phyloP scores from a whole-genome alignment of 345 rosid genomes.

The Populus alba region DNA sequence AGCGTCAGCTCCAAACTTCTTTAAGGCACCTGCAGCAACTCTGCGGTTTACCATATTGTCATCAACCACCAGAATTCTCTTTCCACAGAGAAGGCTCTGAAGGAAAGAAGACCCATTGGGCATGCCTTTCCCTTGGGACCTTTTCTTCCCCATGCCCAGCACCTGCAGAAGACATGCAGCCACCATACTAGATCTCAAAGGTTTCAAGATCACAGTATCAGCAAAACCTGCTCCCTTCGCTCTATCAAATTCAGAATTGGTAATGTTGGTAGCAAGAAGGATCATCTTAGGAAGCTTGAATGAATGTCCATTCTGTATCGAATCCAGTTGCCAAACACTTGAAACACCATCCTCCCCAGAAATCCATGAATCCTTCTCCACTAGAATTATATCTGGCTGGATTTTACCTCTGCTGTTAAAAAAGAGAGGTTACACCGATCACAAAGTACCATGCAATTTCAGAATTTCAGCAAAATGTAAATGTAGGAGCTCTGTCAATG shows the following conservation, averaged over 20 bases:
- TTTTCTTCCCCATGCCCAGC: conserved; percentile 63
- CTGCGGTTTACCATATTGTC: conserved; percentile 84
- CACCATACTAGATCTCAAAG: conserved; percentile 90
- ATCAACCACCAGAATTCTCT: conserved; percentile 88
- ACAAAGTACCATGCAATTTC: not conserved
- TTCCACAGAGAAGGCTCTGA: conserved; percentile 62
- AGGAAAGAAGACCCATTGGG: conserved; percentile 48
- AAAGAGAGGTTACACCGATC: not conserved
- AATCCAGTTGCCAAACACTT: conserved; percentile 30
- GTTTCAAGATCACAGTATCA: conserved; percentile 89
- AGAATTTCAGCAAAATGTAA: not conserved
- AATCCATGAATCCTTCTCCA: conserved; percentile 90
- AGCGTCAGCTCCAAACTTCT: conserved; percentile 87
- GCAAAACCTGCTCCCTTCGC: conserved; percentile 85
- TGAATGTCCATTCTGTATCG: conserved; percentile 49
- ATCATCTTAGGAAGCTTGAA: conserved; percentile 57
- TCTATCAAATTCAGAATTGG: conserved; percentile 54
- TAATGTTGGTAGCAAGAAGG: conserved; percentile 79
- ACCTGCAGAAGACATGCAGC: conserved; percentile 93
- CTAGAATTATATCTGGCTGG: conserved; percentile 63
- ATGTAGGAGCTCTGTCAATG: not conserved
- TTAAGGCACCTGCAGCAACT: conserved; percentile 92
- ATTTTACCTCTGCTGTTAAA: conserved; percentile 37
- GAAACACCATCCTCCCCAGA: conserved; percentile 47
- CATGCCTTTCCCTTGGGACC: conserved; percentile 41